Conservation (phyloP, 73 alveolate genomes). For the Effrenium voratum region DNA sequence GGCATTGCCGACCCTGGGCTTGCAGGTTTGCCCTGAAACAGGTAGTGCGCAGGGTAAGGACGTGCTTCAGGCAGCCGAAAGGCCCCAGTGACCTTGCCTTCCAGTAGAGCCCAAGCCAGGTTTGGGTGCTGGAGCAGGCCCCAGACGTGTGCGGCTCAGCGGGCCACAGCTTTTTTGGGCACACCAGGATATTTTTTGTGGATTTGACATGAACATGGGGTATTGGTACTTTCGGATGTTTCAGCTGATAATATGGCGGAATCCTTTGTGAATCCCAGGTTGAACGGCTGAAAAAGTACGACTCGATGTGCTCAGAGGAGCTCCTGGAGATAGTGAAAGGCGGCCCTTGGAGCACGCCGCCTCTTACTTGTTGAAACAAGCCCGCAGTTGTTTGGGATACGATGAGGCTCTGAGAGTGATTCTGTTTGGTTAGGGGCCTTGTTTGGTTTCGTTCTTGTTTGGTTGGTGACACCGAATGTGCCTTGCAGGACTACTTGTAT, state of each 20-base stretch:
- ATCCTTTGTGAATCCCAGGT: not conserved
- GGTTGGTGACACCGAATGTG: too few relatives aligned
- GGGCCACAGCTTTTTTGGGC: not conserved
- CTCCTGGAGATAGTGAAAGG: conserved; percentile 78
- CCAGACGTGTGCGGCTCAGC: conserved; percentile 25
- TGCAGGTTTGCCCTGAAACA: not conserved
- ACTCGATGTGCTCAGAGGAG: conserved; percentile 85
- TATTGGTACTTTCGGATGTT: too few relatives aligned
- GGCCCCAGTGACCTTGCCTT: too few relatives aligned
- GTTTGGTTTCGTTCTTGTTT: too few relatives aligned
- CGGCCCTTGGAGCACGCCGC: not conserved
- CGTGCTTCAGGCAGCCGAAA: not conserved
- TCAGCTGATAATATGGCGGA: too few relatives aligned
- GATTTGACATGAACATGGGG: not conserved
- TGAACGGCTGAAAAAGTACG: conserved; percentile 83
- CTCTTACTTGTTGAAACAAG: too few relatives aligned
- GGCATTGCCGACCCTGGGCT: too few relatives aligned
- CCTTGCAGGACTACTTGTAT: too few relatives aligned
- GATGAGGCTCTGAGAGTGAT: too few relatives aligned
- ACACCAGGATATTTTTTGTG: not conserved
- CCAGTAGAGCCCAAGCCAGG: too few relatives aligned
- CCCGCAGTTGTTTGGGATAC: too few relatives aligned
- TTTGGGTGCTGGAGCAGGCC: conserved; percentile 85
- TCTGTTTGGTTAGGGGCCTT: too few relatives aligned
- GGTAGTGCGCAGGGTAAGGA: not conserved